These are phyloP conservation scores for Rhamnella rubrinervis DNA, from an alignment of 331 rosid species.

Conservation along the genomic window DNA sequence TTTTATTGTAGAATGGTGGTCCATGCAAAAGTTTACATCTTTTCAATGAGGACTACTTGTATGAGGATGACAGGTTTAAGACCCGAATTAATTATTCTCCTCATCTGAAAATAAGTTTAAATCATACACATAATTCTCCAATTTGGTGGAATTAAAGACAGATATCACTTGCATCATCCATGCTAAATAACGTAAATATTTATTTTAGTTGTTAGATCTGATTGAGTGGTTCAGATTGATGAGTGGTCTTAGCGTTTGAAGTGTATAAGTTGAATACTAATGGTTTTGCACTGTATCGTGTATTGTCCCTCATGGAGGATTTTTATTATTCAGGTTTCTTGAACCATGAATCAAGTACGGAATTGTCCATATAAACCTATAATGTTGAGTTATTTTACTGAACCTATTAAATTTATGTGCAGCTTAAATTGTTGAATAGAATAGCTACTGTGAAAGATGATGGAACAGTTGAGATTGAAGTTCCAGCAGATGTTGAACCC, in stretches of 20 bases:
- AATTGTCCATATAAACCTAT: background rate
- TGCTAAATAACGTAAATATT: background rate
- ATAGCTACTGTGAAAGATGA: slow-evolving; percentile 89
- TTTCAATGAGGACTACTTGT: too few species aligned
- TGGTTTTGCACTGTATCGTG: background rate
- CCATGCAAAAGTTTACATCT: too few species aligned
- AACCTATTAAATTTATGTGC: slow-evolving; percentile 34
- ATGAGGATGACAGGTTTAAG: too few species aligned
- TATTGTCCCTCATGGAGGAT: background rate
- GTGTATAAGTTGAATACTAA: background rate
- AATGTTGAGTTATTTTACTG: background rate
- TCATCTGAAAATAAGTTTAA: too few species aligned
- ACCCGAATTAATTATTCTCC: too few species aligned
- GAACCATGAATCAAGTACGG: background rate
- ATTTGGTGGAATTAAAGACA: background rate
- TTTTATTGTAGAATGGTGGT: too few species aligned
- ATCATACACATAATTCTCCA: too few species aligned
- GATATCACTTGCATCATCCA: background rate
- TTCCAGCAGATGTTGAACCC: slow-evolving; percentile 71
- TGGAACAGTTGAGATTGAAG: slow-evolving; percentile 90
- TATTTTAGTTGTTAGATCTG: background rate
- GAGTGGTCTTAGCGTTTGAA: slow-evolving; percentile 8
- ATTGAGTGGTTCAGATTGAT: background rate
- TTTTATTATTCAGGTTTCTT: background rate
- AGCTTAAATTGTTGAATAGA: slow-evolving; percentile 79